Evolutionary conservation across 2,329 filamentous ascomycete genomes (phyloP), one percentile per base, ranked within the genome.

Genomic region (Fonsecaea monophora): DNA sequence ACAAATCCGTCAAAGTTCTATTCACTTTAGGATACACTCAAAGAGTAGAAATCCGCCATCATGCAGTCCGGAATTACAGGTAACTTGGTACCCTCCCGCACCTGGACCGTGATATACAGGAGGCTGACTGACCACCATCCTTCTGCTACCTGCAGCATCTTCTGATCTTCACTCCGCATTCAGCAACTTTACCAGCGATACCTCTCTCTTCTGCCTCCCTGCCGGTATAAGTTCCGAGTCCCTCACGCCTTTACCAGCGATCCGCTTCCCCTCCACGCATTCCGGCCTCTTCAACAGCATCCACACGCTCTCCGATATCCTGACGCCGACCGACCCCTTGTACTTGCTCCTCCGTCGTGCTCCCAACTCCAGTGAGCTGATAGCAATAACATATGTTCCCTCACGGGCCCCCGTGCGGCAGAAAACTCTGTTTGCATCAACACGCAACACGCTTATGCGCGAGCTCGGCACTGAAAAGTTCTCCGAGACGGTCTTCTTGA

Each of bases 351-450:
- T 89, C 69, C 86, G 87, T 67, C 55, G 55, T 9, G 53, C 64
- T 8, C 63, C 63, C 4, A 38, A 57, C 35, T 73, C 72, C 64
- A 21, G 70, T 62, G 63, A 67, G 40, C 65, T 82, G 38, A 78
- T 85, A 45, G 86, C 86, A 2, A 76, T 89, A 35, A 89, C 87
- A 42, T 89, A 88, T 73, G 85, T 90, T 30, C 87, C 87, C 7
- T 86, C 86, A 67, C 79, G 86, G 54, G 87, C 87, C 4, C 85
- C 86, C 0, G 87, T 89, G 42, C 84, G 87, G 40, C 83, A 87
- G 67, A 90, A 90, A 78, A 90, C 86, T 76, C 83, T 90, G 38
- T 89, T 89, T 77, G 87, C 87, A 15, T 84, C 83, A n/a, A 89
- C 87, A 42, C 83, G 87, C 2, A 77, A 87, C 37, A 88, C 86